Percentiles rank a stretch among this genome's conserved stretches.
Evolutionary conservation across 2,329 filamentous ascomycete species (phyloP).

Genomic region (Tolypocladium nubicola): DNA sequence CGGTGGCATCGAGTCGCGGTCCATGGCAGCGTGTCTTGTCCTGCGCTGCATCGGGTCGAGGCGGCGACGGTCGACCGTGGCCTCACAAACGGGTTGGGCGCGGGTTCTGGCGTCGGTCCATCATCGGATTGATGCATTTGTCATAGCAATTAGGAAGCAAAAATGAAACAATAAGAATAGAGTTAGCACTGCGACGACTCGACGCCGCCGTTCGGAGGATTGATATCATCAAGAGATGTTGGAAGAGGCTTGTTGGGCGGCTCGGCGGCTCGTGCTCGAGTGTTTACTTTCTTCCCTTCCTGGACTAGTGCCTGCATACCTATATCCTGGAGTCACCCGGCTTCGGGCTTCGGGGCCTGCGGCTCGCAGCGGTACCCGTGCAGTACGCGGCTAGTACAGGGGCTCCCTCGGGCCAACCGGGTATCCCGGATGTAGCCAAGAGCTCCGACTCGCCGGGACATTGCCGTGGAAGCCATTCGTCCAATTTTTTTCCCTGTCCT

Average conservation of each 20-base stretch:
- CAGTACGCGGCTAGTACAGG: not conserved
- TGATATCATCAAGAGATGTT: not conserved
- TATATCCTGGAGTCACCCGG: not conserved
- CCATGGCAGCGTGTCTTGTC: conserved; percentile 25
- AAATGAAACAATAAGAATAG: not conserved
- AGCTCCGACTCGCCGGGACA: conserved; percentile 14
- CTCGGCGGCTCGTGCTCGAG: not conserved
- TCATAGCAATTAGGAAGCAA: not conserved
- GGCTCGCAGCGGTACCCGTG: not conserved
- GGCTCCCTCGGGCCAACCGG: not conserved
- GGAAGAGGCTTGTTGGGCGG: not conserved
- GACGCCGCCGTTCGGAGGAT: not conserved
- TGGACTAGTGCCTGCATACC: conserved; percentile 10
- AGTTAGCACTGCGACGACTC: not conserved
- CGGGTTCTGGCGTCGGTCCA: not conserved
- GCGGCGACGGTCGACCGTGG: not conserved
- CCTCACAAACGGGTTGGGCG: not conserved
- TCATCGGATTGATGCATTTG: not conserved
- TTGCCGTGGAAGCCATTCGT: conserved; percentile 14
- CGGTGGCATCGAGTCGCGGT: conserved; percentile 36
- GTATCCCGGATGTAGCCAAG: conserved; percentile 1
- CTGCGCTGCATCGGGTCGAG: not conserved
- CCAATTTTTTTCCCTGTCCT: conserved; percentile 17
- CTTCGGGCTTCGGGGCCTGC: conserved; percentile 3
- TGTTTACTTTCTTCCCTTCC: conserved; percentile 22